Evolutionary conservation across 495 filamentous ascomycete genomes (phyloP).

Genomic region (Bacidia gigantensis): DNA sequence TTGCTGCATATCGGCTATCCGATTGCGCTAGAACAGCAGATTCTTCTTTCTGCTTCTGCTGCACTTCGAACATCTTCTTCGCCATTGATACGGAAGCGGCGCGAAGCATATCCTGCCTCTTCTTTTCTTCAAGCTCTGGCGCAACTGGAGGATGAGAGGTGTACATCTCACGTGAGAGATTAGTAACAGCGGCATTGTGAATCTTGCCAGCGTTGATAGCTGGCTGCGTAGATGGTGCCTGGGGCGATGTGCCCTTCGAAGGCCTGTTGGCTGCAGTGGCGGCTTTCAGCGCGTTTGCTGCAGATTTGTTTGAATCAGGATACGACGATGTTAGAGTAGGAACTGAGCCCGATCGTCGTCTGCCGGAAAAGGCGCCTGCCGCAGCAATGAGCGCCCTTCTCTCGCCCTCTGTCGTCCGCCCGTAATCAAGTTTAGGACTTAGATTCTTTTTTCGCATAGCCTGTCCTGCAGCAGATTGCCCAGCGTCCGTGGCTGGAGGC

Average conservation of each 20-base stretch:
- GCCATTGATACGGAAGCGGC: conserved; percentile 82
- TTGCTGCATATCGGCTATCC: conserved; percentile 28
- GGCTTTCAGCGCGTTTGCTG: conserved; percentile 51
- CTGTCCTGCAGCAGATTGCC: conserved; percentile 44
- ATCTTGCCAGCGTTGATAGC: conserved; percentile 44
- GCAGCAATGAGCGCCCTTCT: conserved; percentile 57
- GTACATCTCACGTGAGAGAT: conserved; percentile 49
- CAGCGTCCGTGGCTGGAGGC: conserved; percentile 33
- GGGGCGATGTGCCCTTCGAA: conserved; percentile 5
- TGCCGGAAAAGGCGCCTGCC: conserved; percentile 50
- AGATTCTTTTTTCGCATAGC: conserved; percentile 35
- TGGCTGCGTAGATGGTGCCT: conserved; percentile 16
- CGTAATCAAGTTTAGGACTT: conserved; percentile 29
- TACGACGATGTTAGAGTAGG: conserved; percentile 37
- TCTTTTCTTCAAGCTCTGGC: conserved; percentile 58
- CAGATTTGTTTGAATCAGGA: conserved; percentile 45
- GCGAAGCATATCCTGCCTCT: conserved; percentile 52
- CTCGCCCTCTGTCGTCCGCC: conserved; percentile 32
- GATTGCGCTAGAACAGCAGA: conserved; percentile 17
- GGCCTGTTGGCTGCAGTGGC: conserved; percentile 45
- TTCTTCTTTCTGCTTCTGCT: conserved; percentile 43
- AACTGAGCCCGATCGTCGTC: conserved; percentile 53
- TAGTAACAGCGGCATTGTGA: conserved; percentile 35
- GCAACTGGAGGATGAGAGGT: conserved; percentile 61
- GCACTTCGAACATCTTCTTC: conserved; percentile 61